Percentiles rank a stretch among this genome's conserved stretches.
phyloP scores from a whole-genome alignment of 1,284 basidiomycete species.

The Ustilago sp. region DNA sequence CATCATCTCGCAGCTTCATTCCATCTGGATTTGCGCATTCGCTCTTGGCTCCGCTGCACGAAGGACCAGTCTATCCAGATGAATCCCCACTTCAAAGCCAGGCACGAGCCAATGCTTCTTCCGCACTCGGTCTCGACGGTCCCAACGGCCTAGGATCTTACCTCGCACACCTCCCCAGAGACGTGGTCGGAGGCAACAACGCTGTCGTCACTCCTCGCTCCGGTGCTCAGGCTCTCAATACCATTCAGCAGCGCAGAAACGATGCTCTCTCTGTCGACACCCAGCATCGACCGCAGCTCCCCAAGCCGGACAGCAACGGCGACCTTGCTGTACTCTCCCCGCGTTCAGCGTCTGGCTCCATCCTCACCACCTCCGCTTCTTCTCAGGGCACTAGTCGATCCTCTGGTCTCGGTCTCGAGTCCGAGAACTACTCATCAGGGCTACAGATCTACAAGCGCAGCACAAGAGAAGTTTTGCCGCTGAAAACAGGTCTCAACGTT shows the following conservation, averaged over 20 bases:
- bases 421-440: neutral
- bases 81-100: constrained; percentile 44
- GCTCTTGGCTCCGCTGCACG: constrained; percentile 43
- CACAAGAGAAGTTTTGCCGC: constrained; percentile 28
- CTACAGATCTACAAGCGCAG: constrained; percentile 49
- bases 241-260: constrained; percentile 29
- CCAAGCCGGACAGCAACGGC: constrained; percentile 33
- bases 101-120: constrained; percentile 29
- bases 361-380: neutral
- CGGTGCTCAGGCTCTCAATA: constrained; percentile 27
- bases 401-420: neutral
- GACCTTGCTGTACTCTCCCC: constrained; percentile 30
- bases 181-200: constrained; percentile 39
- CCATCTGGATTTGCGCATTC: constrained; percentile 46
- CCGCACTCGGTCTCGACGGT: constrained; percentile 44
- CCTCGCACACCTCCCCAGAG: constrained; percentile 37
- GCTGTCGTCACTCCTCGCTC: constrained; percentile 49
- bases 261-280: constrained; percentile 14
- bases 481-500: constrained; percentile 48
- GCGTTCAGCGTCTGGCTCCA: neutral
- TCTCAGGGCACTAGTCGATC: constrained; percentile 4
- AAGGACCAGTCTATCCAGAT: constrained; percentile 53
- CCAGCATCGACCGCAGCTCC: neutral
- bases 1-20: constrained; percentile 6
- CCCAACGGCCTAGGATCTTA: constrained; percentile 43